Conservation (phyloP, 1,139 yeast genomes). For the Suhomyces maxii region DNA sequence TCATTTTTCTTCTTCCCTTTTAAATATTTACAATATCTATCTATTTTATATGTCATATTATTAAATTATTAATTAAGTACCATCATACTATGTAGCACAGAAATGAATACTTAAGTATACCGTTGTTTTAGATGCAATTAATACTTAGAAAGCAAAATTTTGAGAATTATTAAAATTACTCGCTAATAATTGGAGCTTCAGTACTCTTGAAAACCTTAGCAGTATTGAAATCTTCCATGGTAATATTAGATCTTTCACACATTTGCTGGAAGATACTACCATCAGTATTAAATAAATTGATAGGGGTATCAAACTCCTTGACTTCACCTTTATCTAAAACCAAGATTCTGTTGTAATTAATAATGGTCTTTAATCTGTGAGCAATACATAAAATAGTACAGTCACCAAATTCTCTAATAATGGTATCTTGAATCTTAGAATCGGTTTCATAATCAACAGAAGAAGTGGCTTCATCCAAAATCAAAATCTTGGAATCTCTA, state of each 20-base stretch:
- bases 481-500: conserved; percentile 63
- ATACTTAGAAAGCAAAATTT: neutral
- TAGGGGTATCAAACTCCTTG: conserved; percentile 59
- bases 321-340: conserved; percentile 67
- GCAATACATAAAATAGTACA: conserved; percentile 81
- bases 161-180: neutral
- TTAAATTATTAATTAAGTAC: too few relatives aligned
- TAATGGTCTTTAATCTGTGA: conserved; percentile 69
- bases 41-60: too few relatives aligned
- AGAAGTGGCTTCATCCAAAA: conserved; percentile 82
- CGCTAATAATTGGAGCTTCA: neutral
- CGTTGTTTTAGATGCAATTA: too few relatives aligned
- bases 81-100: too few relatives aligned
- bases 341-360: conserved; percentile 62
- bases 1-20: too few relatives aligned
- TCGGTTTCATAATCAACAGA: conserved; percentile 81
- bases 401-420: conserved; percentile 56
- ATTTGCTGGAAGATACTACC: conserved; percentile 43
- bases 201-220: neutral
- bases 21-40: too few relatives aligned
- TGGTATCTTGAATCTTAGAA: conserved; percentile 64
- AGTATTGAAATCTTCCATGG: conserved; percentile 13
- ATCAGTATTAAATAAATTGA: conserved; percentile 39
- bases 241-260: conserved; percentile 40
- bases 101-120: too few relatives aligned